A percentile compares a stretch with the other conserved stretches of the same genome.
Evolutionary conservation across 1,284 basidiomycete species (phyloP).

Genomic region (Cutaneotrichosporon cutaneum): DNA sequence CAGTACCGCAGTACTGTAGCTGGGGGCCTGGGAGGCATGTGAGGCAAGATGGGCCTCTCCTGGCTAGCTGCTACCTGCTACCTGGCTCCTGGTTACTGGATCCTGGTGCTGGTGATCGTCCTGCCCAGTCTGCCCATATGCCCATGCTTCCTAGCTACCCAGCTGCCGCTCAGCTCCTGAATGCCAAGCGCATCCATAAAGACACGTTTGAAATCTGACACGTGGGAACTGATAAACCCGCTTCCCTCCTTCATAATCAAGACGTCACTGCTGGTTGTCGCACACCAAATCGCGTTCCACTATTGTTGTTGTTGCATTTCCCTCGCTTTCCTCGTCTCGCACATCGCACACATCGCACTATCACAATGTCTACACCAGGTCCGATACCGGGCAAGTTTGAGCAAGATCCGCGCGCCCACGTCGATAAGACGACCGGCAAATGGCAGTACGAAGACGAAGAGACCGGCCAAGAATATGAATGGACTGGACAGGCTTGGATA

Average conservation of each 20-base stretch:
- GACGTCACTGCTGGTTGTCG: neutral
- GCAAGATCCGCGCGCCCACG: conserved; percentile 68
- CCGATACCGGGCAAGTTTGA: conserved; percentile 62
- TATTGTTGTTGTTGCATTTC: neutral
- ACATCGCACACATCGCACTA: neutral
- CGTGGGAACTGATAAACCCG: neutral
- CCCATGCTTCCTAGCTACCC: too few relatives aligned
- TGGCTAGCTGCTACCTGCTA: too few relatives aligned
- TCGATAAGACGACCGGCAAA: conserved; percentile 69
- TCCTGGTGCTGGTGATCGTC: too few relatives aligned
- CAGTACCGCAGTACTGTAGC: too few relatives aligned
- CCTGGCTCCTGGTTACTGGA: too few relatives aligned
- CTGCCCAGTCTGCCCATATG: too few relatives aligned
- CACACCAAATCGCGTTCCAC: neutral
- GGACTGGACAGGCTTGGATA: conserved; percentile 73
- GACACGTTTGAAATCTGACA: too few relatives aligned
- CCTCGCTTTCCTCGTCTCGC: neutral
- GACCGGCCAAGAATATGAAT: conserved; percentile 79
- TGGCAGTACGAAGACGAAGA: conserved; percentile 90
- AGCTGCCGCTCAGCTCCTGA: too few relatives aligned
- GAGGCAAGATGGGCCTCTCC: too few relatives aligned
- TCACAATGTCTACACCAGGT: conserved; percentile 12
- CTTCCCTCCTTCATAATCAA: neutral
- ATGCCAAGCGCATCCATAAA: too few relatives aligned
- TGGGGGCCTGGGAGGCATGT: too few relatives aligned